Percentiles rank a stretch among this genome's conserved stretches.
Conservation (phyloP, 768 basidiomycete species). For the Mycena maculata region DNA sequence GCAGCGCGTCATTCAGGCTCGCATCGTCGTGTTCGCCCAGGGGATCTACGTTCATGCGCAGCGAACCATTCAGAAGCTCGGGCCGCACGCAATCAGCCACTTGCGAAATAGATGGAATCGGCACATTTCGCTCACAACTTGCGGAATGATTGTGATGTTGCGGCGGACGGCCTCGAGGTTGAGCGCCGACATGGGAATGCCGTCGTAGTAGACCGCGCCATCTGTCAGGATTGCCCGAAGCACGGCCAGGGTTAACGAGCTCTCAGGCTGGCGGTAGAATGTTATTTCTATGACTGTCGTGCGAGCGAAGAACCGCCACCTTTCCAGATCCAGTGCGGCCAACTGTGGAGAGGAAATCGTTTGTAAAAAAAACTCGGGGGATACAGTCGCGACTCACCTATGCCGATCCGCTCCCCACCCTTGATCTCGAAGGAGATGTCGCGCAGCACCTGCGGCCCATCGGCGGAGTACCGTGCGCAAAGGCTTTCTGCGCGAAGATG, state of each 20-base stretch:
- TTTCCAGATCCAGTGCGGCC: slow-evolving; percentile 58
- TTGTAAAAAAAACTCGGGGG: neutral
- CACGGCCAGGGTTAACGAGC: slow-evolving; percentile 48
- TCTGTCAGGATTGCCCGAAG: slow-evolving; percentile 56
- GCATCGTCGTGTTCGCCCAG: slow-evolving; percentile 55
- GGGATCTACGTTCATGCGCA: slow-evolving; percentile 57
- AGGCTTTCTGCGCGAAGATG: slow-evolving; percentile 64
- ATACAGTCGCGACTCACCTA: neutral
- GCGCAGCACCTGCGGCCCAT: slow-evolving; percentile 58
- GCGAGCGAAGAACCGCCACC: slow-evolving; percentile 51
- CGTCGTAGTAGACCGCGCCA: slow-evolving; percentile 57
- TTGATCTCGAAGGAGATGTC: slow-evolving; percentile 50
- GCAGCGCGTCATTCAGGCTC: slow-evolving; percentile 44
- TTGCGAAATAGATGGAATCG: too few species aligned
- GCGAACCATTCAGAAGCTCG: slow-evolving; percentile 50
- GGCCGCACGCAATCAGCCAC: too few species aligned
- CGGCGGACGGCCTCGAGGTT: slow-evolving; percentile 58
- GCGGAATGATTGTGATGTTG: slow-evolving; percentile 58
- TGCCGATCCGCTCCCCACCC: slow-evolving; percentile 48
- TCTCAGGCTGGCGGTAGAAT: slow-evolving; percentile 36
- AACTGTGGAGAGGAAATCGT: slow-evolving; percentile 36
- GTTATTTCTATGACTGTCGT: slow-evolving; percentile 25
- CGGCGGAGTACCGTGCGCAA: slow-evolving; percentile 64
- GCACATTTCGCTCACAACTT: slow-evolving; percentile 44
- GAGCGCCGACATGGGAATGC: slow-evolving; percentile 49